Base-by-base conservation (phyloP, 768 basidiomycete species). In the Panellus pusillus region DNA sequence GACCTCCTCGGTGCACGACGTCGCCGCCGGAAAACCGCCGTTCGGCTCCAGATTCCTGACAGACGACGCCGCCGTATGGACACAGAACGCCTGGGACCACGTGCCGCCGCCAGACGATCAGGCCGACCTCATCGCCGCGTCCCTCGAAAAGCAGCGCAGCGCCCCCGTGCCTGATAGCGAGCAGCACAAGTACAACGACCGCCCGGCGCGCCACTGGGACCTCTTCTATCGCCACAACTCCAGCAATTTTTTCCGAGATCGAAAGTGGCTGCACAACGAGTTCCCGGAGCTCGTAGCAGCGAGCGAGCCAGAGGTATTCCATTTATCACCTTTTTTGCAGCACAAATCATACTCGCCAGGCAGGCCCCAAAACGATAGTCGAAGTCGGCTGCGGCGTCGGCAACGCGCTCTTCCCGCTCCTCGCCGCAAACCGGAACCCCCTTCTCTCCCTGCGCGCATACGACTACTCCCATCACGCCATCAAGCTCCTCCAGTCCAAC, bases 311-410 rank as follows among this genome's bases (percentile, higher is more conserved):
- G 81, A 87, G 58, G 91, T 91, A 67, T 37, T 47, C 38, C 8
- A 31, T 6, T 48, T 49, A 11, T 29, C n/a, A n/a, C 40, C 31
- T 35, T 35, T 14, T 45, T 19, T 39, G 31, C 40, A 13, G 42
- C 27, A 52, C 54, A 18, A 49, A 48, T n/a, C 37, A 49, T 57
- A 47, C 50, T 50, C 32, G 37, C 50, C 66, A 93, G 88, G 92
- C 92, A 47, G 95, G 95, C 13, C 80, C 81, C 0, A 74, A 80
- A 45, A 79, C 78, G 2, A 81, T 98, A 18, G 84, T 86, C 41
- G 97, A 99, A 70, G 81, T 98, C 24, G 97, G 97, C 19, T 98
- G 95, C 66, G 94, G 96, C 38, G 92, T 93, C 17, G 97, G 97
- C n/a, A 97, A 96, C 66, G 87, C 93, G 6, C 82, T 93, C 1